Conservation (phyloP, 1,284 basidiomycete genomes). For the Omphalotus olearius region DNA sequence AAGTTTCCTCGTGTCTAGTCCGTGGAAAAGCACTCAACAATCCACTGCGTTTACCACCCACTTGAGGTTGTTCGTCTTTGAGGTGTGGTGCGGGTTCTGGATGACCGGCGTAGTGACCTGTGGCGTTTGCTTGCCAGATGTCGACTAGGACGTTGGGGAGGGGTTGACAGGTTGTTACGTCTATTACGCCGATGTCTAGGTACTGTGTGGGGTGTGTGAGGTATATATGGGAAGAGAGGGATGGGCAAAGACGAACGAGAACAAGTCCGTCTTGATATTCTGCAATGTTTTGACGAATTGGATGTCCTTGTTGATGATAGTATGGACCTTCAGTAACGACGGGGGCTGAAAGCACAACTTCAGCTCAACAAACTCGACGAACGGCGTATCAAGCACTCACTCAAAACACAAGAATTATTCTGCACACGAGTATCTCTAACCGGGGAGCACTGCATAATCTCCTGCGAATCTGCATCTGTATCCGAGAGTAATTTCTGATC, state of each 20-base stretch:
- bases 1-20: slow-evolving; percentile 40
- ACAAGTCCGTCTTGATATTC: slow-evolving; percentile 43
- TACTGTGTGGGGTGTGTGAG: slow-evolving; percentile 24
- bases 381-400: slow-evolving; percentile 15
- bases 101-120: slow-evolving; percentile 49
- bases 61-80: slow-evolving; percentile 37
- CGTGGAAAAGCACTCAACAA: slow-evolving; percentile 38
- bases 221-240: background rate
- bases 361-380: background rate
- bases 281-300: slow-evolving; percentile 46
- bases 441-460: slow-evolving; percentile 38
- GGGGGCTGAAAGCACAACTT: slow-evolving; percentile 27
- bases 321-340: slow-evolving; percentile 49
- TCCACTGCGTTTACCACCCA: slow-evolving; percentile 38
- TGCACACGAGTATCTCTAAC: slow-evolving; percentile 40
- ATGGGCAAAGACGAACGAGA: slow-evolving; percentile 26
- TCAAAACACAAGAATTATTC: slow-evolving; percentile 44
- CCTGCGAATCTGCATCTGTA: slow-evolving; percentile 22
- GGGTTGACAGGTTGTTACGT: slow-evolving; percentile 72
- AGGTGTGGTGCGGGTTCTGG: slow-evolving; percentile 38
- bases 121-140: slow-evolving; percentile 63
- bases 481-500: slow-evolving; percentile 39
- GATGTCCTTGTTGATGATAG: slow-evolving; percentile 41
- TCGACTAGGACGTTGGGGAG: slow-evolving; percentile 67
- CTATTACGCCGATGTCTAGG: slow-evolving; percentile 69